Conservation (phyloP, 176 grass and related monocot genomes). For the Dactylis glomerata region DNA sequence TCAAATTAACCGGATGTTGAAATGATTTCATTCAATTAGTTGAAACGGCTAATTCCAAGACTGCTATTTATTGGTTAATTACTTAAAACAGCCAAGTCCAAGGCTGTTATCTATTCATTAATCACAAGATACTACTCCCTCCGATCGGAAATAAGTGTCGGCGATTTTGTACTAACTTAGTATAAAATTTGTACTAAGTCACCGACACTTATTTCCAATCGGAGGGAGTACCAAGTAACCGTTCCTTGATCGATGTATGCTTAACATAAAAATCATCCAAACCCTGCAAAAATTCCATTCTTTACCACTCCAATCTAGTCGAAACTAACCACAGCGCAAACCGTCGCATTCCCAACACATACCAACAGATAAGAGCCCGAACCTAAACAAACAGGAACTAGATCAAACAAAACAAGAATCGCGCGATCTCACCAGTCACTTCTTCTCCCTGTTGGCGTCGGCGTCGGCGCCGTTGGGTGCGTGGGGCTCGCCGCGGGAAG, state of each 20-base stretch:
- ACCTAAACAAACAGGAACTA: not conserved
- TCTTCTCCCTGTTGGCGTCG: not conserved
- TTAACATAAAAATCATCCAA: not conserved
- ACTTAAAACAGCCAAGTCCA: not conserved
- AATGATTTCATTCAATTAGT: not conserved
- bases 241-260: not conserved
- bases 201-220: too few relatives aligned
- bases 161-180: too few relatives aligned
- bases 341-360: not conserved
- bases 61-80: not conserved
- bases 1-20: not conserved
- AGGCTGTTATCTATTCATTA: not conserved
- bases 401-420: not conserved
- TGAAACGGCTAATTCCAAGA: not conserved
- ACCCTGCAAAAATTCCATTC: not conserved
- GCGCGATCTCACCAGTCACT: slow-evolving; percentile 24
- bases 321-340: not conserved
- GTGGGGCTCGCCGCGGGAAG: slow-evolving; percentile 33
- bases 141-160: too few relatives aligned
- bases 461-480: not conserved
- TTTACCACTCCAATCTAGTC: not conserved
- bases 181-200: too few relatives aligned
- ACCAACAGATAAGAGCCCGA: not conserved
- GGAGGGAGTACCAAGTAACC: not conserved
- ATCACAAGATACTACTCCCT: not conserved